These are phyloP conservation scores for Emericellopsis cladophorae DNA, from an alignment of 2,329 filamentous ascomycete species.

Conservation along the genomic window DNA sequence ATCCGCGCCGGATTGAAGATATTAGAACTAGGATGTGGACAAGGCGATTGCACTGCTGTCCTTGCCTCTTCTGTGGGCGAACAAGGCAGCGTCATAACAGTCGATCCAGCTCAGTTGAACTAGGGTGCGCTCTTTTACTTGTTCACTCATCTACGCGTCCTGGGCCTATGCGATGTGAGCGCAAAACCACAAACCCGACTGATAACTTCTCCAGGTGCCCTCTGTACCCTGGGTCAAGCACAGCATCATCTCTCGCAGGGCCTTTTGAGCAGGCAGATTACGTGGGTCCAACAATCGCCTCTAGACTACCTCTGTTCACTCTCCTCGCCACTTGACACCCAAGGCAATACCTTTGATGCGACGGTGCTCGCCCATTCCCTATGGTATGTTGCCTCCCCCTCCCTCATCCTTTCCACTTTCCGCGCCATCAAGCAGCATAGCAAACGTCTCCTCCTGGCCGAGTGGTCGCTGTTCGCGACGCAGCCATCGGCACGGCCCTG, in stretches of 20 bases:
- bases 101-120: conserved; percentile 36
- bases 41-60: conserved; percentile 42
- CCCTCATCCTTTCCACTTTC: conserved; percentile 11
- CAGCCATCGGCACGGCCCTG: conserved; percentile 28
- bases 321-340: background rate
- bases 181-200: too few relatives aligned
- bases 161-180: too few relatives aligned
- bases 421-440: conserved; percentile 9
- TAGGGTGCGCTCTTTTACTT: conserved; percentile 39
- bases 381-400: conserved; percentile 36
- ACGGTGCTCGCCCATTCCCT: conserved; percentile 35
- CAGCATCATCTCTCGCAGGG: conserved; percentile 28
- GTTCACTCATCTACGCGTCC: too few relatives aligned
- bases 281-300: conserved; percentile 26
- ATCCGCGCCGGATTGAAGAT: conserved; percentile 11
- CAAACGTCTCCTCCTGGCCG: conserved; percentile 9
- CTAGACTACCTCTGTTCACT: conserved; percentile 17
- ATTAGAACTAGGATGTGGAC: conserved; percentile 47
- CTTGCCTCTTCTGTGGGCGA: conserved; percentile 34
- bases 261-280: conserved; percentile 25
- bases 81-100: conserved; percentile 30
- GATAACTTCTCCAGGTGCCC: too few relatives aligned
- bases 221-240: conserved; percentile 34
- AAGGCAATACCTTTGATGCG: background rate
- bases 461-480: conserved; percentile 19